These are phyloP conservation scores for Fusarium sp. DNA, from an alignment of 2,329 filamentous ascomycete species.

Conservation along the genomic window DNA sequence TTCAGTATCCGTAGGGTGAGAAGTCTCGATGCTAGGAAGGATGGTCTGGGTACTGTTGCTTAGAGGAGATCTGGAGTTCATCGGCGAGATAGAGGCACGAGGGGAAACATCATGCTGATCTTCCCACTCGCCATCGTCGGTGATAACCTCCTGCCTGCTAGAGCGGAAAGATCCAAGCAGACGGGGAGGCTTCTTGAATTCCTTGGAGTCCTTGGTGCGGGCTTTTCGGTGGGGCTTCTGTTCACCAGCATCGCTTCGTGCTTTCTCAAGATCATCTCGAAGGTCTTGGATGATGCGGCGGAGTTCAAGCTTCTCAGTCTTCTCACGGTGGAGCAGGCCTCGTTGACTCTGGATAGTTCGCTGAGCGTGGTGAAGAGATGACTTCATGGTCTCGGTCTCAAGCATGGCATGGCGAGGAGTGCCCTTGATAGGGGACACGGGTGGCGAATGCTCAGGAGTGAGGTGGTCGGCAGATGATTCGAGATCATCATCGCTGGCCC, in stretches of 20 bases:
- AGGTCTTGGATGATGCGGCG: slow-evolving; percentile 96
- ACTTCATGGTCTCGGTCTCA: slow-evolving; percentile 96
- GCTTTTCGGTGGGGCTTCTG: slow-evolving; percentile 68
- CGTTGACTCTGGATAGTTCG: slow-evolving; percentile 96
- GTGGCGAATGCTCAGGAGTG: slow-evolving; percentile 91
- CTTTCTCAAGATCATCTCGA: slow-evolving; percentile 87
- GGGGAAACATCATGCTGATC: slow-evolving; percentile 69
- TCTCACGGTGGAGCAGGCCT: slow-evolving; percentile 95
- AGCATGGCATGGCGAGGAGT: slow-evolving; percentile 91
- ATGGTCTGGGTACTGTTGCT: slow-evolving; percentile 38
- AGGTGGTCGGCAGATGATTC: slow-evolving; percentile 75
- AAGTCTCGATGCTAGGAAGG: slow-evolving; percentile 26
- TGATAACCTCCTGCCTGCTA: slow-evolving; percentile 81
- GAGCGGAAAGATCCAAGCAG: slow-evolving; percentile 82
- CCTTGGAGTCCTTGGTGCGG: slow-evolving; percentile 73
- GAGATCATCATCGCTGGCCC: slow-evolving; percentile 72
- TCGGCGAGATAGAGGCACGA: slow-evolving; percentile 40
- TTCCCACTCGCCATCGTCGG: slow-evolving; percentile 91
- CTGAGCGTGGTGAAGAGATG: slow-evolving; percentile 93
- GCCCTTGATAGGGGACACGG: slow-evolving; percentile 88
- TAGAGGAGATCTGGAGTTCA: slow-evolving; percentile 37
- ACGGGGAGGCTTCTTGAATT: slow-evolving; percentile 83
- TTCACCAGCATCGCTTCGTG: slow-evolving; percentile 66
- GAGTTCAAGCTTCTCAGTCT: slow-evolving; percentile 97
- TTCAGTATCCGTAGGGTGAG: slow-evolving; percentile 66